Conservation (phyloP, 2,329 filamentous ascomycete genomes). For the Cladosporium cucumerinum region DNA sequence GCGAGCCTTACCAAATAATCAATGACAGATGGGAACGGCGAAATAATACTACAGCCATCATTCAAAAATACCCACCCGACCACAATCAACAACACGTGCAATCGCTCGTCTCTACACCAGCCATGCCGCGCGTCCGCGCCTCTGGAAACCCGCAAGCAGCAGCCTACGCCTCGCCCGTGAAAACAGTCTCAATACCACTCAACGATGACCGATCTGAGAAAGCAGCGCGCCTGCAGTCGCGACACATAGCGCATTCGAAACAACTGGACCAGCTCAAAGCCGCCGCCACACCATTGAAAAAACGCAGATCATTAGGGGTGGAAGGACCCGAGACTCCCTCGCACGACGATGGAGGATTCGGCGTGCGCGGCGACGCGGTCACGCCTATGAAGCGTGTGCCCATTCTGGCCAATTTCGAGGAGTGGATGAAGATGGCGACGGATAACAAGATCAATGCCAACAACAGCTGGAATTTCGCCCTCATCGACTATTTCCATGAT, state of each 20-base stretch:
- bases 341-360: conserved; percentile 55
- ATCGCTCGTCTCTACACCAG: conserved; percentile 1
- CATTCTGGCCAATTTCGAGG: conserved; percentile 95
- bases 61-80: neutral
- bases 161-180: conserved; percentile 51
- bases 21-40: neutral
- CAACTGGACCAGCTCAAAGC: conserved; percentile 91
- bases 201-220: conserved; percentile 96
- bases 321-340: conserved; percentile 50
- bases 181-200: conserved; percentile 71
- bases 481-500: conserved; percentile 99
- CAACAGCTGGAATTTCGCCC: conserved; percentile 99
- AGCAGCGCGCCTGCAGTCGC: conserved; percentile 78
- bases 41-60: neutral
- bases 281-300: conserved; percentile 67
- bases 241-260: conserved; percentile 82
- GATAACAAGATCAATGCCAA: conserved; percentile 95
- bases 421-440: conserved; percentile 99
- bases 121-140: conserved; percentile 41
- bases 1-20: conserved; percentile 1
- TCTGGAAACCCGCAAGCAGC: conserved; percentile 48
- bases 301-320: conserved; percentile 35
- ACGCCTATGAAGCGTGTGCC: conserved; percentile 96
- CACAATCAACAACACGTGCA: neutral
- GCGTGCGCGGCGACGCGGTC: conserved; percentile 69